Percentiles rank a stretch among this genome's conserved stretches.
Conservation (phyloP, 2,329 filamentous ascomycete genomes). For the Chalaropsis ovoidea region DNA sequence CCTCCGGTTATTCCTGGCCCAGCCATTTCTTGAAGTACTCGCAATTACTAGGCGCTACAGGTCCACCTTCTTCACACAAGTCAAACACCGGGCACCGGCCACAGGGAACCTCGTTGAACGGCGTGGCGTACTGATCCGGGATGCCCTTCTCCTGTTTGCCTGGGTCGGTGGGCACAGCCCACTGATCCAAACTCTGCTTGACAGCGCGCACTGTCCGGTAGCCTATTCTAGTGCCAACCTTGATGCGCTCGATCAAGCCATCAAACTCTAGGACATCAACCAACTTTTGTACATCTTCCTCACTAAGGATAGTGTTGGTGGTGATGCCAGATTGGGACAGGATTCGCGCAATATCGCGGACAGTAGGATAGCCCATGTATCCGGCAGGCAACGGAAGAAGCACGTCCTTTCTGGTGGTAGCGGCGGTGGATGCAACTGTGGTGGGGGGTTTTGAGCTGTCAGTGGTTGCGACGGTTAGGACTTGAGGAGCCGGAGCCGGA, state of each 20-base stretch:
- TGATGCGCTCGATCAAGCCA: conserved; percentile 62
- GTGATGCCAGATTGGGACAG: conserved; percentile 61
- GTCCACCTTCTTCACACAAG: conserved; percentile 80
- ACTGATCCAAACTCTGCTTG: conserved; percentile 37
- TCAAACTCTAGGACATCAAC: conserved; percentile 85
- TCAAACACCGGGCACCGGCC: conserved; percentile 88
- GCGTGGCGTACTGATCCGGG: conserved; percentile 48
- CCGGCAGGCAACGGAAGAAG: conserved; percentile 51
- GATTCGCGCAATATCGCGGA: conserved; percentile 63
- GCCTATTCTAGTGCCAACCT: conserved; percentile 40
- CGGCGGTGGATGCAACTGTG: conserved; percentile 2
- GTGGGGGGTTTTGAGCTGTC: not conserved
- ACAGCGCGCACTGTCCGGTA: conserved; percentile 45
- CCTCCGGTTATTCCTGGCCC: conserved; percentile 35
- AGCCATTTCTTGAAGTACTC: conserved; percentile 88
- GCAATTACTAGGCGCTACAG: conserved; percentile 80
- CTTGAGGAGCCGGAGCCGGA: conserved; percentile 29
- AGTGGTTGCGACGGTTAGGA: not conserved
- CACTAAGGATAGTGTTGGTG: conserved; percentile 57
- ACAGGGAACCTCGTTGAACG: conserved; percentile 80
- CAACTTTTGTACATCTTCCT: conserved; percentile 72
- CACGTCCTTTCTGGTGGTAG: conserved; percentile 32
- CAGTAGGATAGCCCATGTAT: conserved; percentile 70
- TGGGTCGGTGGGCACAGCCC: conserved; percentile 30
- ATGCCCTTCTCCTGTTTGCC: conserved; percentile 34